Base-by-base conservation (phyloP, 345 rosid genomes). In the Erysimum cheiranthoides region DNA sequence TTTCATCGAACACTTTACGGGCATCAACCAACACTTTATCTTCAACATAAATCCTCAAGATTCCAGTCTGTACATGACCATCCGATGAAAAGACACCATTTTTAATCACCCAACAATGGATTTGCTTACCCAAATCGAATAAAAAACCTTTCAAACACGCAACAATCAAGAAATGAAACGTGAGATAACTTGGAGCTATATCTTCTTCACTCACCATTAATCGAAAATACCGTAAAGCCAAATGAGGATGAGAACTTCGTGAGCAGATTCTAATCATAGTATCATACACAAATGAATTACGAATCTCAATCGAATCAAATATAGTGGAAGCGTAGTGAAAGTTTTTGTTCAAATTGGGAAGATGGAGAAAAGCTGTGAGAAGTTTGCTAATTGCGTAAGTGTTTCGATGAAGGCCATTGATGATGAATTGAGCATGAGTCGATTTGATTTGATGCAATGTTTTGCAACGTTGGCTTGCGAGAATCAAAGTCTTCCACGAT, bases 1-100 rank as follows among this genome's bases (percentile, higher is more conserved):
- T 86, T 85, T 89, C 91, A 35, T 84, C 91, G 34, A 86, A 86
- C 85, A 83, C 57, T 45, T 81, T 85, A 59, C 50, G 83, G 0
- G 89, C 84, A 70, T 86, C 80, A 10, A 16, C 13, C 64, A 83
- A 72, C 3, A 64, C 40, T 59, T 47, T 73, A 54, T 60, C 57
- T 66, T 70, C 73, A 0, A 58, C 54, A 43, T 84, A 85, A 56
- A 86, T 5, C 47, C 85, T 31, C n/a, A 83, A 18, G 34, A 85
- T 31, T 14, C 78, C 81, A 3, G 86, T 86, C 70, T 85, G 87
- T 12, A 82, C 84, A 75, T 86, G 84, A 58, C 82, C 80, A 59
- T 86, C 90, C n/a, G 76, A 78, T 4, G n/a, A 39, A 31, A 75
- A 32, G 27, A 78, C 79, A 18, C 84, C 88, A 62, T 82, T 86